Conservation (phyloP, 768 basidiomycete genomes). For the Phaeolepiota aurea region DNA sequence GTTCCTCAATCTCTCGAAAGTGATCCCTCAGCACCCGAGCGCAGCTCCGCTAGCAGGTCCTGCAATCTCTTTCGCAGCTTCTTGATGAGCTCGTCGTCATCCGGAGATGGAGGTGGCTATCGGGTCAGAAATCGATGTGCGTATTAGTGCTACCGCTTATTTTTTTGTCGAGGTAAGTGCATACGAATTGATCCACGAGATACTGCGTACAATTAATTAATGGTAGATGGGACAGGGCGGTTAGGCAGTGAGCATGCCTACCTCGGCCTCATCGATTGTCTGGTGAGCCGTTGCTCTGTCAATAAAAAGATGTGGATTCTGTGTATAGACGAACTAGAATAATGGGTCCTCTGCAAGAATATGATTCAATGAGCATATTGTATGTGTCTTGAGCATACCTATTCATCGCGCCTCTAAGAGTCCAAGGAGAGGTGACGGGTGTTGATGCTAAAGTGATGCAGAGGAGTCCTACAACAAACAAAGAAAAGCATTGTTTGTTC, state of each 20-base stretch:
- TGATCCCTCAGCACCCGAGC: constrained; percentile 26
- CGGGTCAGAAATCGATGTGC: no score
- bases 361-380: no score
- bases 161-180: background rate
- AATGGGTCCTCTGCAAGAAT: background rate
- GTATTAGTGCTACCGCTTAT: background rate
- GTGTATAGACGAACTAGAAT: background rate
- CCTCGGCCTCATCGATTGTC: background rate
- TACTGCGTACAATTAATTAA: constrained; percentile 11
- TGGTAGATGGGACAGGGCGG: background rate
- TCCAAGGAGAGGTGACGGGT: no score
- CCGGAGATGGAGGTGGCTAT: constrained; percentile 26
- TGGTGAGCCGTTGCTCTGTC: background rate
- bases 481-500: no score
- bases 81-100: constrained; percentile 28
- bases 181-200: constrained; percentile 29
- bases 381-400: no score
- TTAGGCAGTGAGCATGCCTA: background rate
- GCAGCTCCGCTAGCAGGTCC: constrained; percentile 22
- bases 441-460: no score
- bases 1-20: no score
- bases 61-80: constrained; percentile 25
- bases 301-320: background rate
- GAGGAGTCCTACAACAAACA: no score
- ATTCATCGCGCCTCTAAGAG: no score